These are phyloP conservation scores for Yarrowia yakushimensis DNA, from an alignment of 805 yeast genomes.

Conservation along the genomic window DNA sequence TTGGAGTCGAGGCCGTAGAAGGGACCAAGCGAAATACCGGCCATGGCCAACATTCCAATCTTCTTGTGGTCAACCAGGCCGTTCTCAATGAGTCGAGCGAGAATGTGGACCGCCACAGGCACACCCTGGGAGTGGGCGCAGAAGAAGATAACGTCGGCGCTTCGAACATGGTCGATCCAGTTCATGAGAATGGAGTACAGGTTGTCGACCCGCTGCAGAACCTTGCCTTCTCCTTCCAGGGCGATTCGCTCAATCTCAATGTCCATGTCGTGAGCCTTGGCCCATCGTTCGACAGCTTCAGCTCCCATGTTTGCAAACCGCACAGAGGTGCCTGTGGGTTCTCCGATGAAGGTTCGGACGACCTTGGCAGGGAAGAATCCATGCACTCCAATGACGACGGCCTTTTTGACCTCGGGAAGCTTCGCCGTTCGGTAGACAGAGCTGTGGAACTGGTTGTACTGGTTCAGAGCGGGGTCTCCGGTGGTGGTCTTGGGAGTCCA, in stretches of 20 bases:
- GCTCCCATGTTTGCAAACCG: conserved; percentile 92
- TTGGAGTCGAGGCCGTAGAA: conserved; percentile 85
- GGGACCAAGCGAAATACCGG: conserved; percentile 93
- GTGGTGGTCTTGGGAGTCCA: conserved; percentile 25
- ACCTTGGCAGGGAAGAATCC: conserved; percentile 91
- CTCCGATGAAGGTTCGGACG: conserved; percentile 83
- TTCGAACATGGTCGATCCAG: conserved; percentile 53
- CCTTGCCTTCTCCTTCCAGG: conserved; percentile 87
- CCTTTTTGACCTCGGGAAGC: conserved; percentile 46
- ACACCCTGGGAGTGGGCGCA: conserved; percentile 97
- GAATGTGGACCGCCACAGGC: conserved; percentile 77
- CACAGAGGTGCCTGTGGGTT: conserved; percentile 93
- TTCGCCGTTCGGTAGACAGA: conserved; percentile 34
- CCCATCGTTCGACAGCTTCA: conserved; percentile 66
- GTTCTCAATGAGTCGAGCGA: conserved; percentile 67
- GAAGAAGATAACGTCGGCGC: conserved; percentile 81
- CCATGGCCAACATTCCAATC: conserved; percentile 85
- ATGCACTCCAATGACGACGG: conserved; percentile 87
- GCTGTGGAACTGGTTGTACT: conserved; percentile 29
- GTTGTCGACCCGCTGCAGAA: conserved; percentile 78
- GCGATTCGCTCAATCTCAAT: conserved; percentile 83
- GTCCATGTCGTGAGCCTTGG: conserved; percentile 41
- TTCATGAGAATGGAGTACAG: conserved; percentile 68
- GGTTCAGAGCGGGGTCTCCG: conserved; percentile 24
- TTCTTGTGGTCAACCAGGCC: conserved; percentile 46